Evolutionary conservation across 2,329 filamentous ascomycete genomes (phyloP).

Genomic region (Cylindrodendrum hubeiense): DNA sequence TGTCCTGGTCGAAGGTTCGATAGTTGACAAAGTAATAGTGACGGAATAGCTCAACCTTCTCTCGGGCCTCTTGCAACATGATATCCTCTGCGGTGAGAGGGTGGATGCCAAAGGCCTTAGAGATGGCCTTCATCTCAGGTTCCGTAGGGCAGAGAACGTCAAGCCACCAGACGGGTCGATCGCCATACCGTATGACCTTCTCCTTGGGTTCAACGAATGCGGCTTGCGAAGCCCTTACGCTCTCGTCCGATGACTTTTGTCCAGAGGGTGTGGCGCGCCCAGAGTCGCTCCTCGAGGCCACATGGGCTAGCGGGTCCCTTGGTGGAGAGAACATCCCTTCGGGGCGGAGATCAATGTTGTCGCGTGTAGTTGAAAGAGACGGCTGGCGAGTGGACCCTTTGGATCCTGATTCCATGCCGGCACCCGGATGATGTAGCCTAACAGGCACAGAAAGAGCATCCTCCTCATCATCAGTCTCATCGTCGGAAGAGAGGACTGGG

Average conservation of each 20-base stretch:
- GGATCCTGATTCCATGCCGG: constrained; percentile 54
- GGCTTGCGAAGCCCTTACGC: constrained; percentile 33
- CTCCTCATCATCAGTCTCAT: constrained; percentile 74
- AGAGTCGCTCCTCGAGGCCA: constrained; percentile 51
- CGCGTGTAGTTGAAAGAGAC: constrained; percentile 53
- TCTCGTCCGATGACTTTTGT: constrained; percentile 52
- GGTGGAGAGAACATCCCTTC: constrained; percentile 44
- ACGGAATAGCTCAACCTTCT: constrained; percentile 97
- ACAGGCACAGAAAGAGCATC: constrained; percentile 44
- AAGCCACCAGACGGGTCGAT: constrained; percentile 96
- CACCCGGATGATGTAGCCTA: constrained; percentile 40
- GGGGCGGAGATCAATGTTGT: constrained; percentile 29
- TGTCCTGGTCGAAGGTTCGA: constrained; percentile 95
- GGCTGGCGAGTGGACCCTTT: constrained; percentile 60
- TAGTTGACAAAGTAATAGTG: constrained; percentile 99
- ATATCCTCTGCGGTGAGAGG: constrained; percentile 96
- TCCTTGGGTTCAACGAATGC: constrained; percentile 40
- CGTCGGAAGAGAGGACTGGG: constrained; percentile 78
- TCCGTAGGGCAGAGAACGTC: constrained; percentile 93
- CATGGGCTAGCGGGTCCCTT: constrained; percentile 48
- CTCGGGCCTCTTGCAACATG: constrained; percentile 95
- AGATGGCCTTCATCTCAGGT: constrained; percentile 92
- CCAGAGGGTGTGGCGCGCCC: constrained; percentile 62
- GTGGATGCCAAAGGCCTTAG: constrained; percentile 95
- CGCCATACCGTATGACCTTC: constrained; percentile 73